Evolutionary conservation across 345 rosid species (phyloP), one percentile per base, ranked within the genome.

Genomic region (Theobroma cacao): DNA sequence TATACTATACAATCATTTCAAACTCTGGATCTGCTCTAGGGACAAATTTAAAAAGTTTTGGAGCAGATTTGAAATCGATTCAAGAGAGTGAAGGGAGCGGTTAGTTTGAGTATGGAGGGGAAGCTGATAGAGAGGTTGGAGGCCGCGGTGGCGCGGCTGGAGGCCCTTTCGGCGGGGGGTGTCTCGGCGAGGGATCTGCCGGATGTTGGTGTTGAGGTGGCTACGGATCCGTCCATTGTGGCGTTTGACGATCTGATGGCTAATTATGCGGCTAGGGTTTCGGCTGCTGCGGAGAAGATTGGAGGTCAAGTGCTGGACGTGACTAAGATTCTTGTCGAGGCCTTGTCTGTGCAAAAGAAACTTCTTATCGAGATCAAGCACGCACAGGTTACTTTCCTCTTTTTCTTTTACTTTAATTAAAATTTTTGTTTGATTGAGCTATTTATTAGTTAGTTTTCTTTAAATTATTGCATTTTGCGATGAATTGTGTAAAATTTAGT

Each of bases 231-330:
- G 36, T 83, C 93, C 79, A 91, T 93, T 80, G 7, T 79, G 80
- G 99, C 99, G 59, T 94, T 90, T 74, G 92, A 89, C 18, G 97
- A 91, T 85, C 79, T 93, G 77, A 87, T 87, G 75, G 75, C 82
- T 53, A 85, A 90, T 83, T 88, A 81, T 45, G 81, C 90, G 6
- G 86, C 87, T 75, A 90, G 88, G 89, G 90, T 86, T 82, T 78
- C 85, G 30, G 55, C 26, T 24, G 93, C 93, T 31, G 98, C 98
- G 8, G 94, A 89, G 91, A 93, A 90, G 85, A 94, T 96, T 78
- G 97, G 99, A 47, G 99, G 98, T 33, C 89, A 79, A 83, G 99
- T 94, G 79, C 85, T 88, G 62, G 94, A 89, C 48, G 91, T 83
- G 60, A 92, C 96, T 28, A 90, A 88, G 86, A 41, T 95, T 67